Conservation (phyloP, 768 basidiomycete species). For the Leccinum broughii region DNA sequence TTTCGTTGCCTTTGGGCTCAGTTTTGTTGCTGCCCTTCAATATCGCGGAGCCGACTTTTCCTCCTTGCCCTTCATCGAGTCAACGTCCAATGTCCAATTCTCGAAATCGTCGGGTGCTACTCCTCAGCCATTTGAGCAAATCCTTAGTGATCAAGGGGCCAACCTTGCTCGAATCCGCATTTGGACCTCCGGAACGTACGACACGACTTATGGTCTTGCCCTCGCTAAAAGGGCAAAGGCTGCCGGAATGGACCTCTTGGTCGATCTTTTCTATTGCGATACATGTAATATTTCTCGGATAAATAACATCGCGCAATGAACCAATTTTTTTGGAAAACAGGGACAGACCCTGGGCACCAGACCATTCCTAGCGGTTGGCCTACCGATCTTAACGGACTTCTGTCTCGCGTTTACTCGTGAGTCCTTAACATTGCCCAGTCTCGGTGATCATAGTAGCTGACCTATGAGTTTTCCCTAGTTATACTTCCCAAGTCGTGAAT, state of each 20-base stretch:
- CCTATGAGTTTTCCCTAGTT: neutral
- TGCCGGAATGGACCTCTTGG: conserved; percentile 14
- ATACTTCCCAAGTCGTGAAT: conserved; percentile 8
- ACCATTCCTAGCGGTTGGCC: conserved; percentile 17
- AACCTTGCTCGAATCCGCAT: conserved; percentile 20
- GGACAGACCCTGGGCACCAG: conserved; percentile 11
- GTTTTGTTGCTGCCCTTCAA: conserved; percentile 9
- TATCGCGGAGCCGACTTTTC: conserved; percentile 20
- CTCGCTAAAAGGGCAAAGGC: conserved; percentile 14
- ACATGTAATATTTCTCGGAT: conserved; percentile 7
- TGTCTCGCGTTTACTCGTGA: conserved; percentile 9
- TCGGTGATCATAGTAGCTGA: neutral
- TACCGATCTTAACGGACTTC: conserved; percentile 11
- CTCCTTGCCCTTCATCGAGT: conserved; percentile 16
- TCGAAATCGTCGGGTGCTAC: neutral
- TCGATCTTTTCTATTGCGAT: conserved; percentile 14
- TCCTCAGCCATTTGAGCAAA: conserved; percentile 9
- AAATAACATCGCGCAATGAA: neutral
- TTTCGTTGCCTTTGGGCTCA: conserved; percentile 1
- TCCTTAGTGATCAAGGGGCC: conserved; percentile 10
- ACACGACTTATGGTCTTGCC: conserved; percentile 10
- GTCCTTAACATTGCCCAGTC: neutral
- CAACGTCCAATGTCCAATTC: neutral
- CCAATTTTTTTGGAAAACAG: conserved; percentile 5
- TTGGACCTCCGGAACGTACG: conserved; percentile 12